phyloP scores from a whole-genome alignment of 495 filamentous ascomycete genomes.

The Geoglossum glabrum region DNA sequence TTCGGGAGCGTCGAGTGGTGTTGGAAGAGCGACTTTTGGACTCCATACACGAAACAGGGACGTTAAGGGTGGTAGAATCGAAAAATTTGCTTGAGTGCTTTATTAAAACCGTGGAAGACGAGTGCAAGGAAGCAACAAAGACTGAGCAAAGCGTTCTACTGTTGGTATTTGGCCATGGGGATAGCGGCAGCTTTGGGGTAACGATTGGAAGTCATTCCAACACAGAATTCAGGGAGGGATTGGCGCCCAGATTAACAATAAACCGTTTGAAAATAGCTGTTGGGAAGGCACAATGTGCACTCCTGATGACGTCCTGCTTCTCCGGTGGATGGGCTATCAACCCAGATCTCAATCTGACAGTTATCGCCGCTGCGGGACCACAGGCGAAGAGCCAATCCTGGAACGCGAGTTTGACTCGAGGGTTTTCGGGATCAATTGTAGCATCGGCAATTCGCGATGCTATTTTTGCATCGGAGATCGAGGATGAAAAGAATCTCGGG shows the following conservation, averaged over 20 bases:
- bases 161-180: conserved; percentile 14
- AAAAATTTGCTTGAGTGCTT: conserved; percentile 10
- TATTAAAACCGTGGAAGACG: conserved; percentile 7
- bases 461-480: background rate
- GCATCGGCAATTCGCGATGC: conserved; percentile 11
- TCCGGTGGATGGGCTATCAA: conserved; percentile 15
- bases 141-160: conserved; percentile 9
- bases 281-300: conserved; percentile 7
- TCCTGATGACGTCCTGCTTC: conserved; percentile 14
- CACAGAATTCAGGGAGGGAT: background rate
- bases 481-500: conserved; percentile 4
- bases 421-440: conserved; percentile 9
- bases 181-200: conserved; percentile 9
- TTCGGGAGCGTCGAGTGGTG: conserved; percentile 13
- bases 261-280: conserved; percentile 6
- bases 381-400: conserved; percentile 11
- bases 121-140: conserved; percentile 10
- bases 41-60: background rate
- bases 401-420: conserved; percentile 1
- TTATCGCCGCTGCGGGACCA: conserved; percentile 10
- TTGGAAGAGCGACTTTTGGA: conserved; percentile 11
- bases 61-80: conserved; percentile 7
- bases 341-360: conserved; percentile 10
- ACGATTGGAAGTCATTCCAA: conserved; percentile 8
- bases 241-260: background rate